Conservation (phyloP, 2,329 filamentous ascomycete species). For the Colletotrichum destructivum region DNA sequence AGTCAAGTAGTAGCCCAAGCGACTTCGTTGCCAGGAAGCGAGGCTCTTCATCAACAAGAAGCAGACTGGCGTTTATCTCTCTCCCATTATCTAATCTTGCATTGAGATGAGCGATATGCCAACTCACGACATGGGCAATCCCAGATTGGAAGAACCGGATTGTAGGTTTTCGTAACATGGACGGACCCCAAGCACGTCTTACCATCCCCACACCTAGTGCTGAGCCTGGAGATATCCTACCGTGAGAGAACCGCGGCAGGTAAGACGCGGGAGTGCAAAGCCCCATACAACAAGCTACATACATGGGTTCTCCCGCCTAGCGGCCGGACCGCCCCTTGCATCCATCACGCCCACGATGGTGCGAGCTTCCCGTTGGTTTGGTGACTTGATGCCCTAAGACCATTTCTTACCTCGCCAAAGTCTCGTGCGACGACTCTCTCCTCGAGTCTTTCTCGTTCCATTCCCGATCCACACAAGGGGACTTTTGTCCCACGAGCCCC, state of each 20-base stretch:
- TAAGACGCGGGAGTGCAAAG: neutral
- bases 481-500: neutral
- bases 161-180: neutral
- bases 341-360: neutral
- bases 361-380: neutral
- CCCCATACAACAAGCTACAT: constrained; percentile 21
- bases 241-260: neutral
- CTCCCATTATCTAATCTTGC: too few species aligned
- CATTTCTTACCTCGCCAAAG: neutral
- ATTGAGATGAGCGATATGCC: too few species aligned
- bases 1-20: neutral
- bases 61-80: too few species aligned
- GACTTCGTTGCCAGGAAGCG: neutral
- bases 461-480: neutral
- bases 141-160: too few species aligned
- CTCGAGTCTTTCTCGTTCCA: neutral
- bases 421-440: neutral
- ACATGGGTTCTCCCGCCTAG: neutral
- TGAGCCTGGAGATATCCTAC: neutral
- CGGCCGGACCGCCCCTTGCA: neutral
- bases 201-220: neutral
- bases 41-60: neutral
- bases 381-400: neutral
- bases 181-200: constrained; percentile 3
- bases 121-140: neutral